Conservation (phyloP, 2,329 filamentous ascomycete genomes). For the Calonectria naviculata region DNA sequence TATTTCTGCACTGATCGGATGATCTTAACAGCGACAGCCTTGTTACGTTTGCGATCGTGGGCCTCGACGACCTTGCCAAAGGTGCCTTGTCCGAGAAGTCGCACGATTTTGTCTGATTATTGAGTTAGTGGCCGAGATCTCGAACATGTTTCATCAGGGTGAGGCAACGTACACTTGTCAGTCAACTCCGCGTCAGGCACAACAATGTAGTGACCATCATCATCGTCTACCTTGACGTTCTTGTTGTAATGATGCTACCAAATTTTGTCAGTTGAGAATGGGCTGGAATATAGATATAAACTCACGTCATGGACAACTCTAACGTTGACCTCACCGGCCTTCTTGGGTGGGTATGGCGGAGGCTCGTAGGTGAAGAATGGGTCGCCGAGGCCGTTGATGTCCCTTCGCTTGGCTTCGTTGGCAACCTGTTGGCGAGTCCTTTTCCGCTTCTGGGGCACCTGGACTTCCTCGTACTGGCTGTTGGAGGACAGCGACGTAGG, state of each 20-base stretch:
- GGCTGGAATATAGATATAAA: slow-evolving; percentile 32
- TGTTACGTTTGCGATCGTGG: slow-evolving; percentile 80
- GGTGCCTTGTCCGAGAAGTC: slow-evolving; percentile 93
- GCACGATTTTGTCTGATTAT: slow-evolving; percentile 81
- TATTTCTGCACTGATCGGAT: slow-evolving; percentile 99
- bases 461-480: slow-evolving; percentile 71
- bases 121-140: slow-evolving; percentile 30
- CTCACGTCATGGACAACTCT: slow-evolving; percentile 73
- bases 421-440: slow-evolving; percentile 84
- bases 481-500: slow-evolving; percentile 80
- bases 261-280: slow-evolving; percentile 20
- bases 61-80: slow-evolving; percentile 99
- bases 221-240: slow-evolving; percentile 87
- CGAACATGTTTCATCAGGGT: background rate
- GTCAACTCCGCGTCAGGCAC: slow-evolving; percentile 87
- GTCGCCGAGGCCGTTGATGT: slow-evolving; percentile 77
- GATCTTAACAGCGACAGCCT: slow-evolving; percentile 93
- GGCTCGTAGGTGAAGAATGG: slow-evolving; percentile 85
- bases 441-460: slow-evolving; percentile 89
- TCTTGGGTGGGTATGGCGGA: slow-evolving; percentile 88
- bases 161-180: slow-evolving; percentile 80
- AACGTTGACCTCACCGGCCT: slow-evolving; percentile 82
- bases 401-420: slow-evolving; percentile 83
- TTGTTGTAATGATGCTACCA: slow-evolving; percentile 55
- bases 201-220: slow-evolving; percentile 97